phyloP scores from a whole-genome alignment of 2,329 filamentous ascomycete genomes.

The Epichloe glyceriae region DNA sequence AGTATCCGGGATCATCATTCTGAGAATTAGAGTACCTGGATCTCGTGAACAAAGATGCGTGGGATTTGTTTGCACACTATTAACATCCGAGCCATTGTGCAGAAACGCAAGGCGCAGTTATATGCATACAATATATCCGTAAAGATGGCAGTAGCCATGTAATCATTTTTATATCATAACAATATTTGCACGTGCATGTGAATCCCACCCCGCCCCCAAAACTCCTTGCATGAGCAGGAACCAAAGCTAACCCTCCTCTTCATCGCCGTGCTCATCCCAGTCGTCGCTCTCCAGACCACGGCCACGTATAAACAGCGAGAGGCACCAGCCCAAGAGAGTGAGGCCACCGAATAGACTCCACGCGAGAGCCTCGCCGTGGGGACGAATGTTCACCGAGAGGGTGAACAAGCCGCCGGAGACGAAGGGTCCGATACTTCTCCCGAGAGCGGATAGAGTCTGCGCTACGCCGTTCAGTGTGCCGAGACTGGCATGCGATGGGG shows the following conservation, averaged over 20 bases:
- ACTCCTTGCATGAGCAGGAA: too few species aligned
- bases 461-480: slow-evolving; percentile 88
- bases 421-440: slow-evolving; percentile 78
- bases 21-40: too few species aligned
- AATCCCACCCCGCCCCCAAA: too few species aligned
- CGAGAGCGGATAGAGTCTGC: slow-evolving; percentile 83
- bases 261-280: slow-evolving; percentile 19
- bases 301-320: slow-evolving; percentile 67
- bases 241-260: not conserved
- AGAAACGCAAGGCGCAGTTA: too few species aligned
- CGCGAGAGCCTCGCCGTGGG: slow-evolving; percentile 71
- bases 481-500: slow-evolving; percentile 70
- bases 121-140: too few species aligned
- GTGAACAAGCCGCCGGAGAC: slow-evolving; percentile 80
- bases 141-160: too few species aligned
- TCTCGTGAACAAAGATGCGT: too few species aligned
- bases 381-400: slow-evolving; percentile 55
- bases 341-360: slow-evolving; percentile 84
- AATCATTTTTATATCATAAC: too few species aligned
- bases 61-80: too few species aligned
- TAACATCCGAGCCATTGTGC: too few species aligned
- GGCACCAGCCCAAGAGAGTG: slow-evolving; percentile 64
- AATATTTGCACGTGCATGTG: too few species aligned
- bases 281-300: slow-evolving; percentile 47
- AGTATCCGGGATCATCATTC: too few species aligned